Percentiles rank a stretch among this genome's conserved stretches.
These are phyloP conservation scores for Trifolium dubium DNA, from an alignment of 306 rosid species.

Conservation along the genomic window DNA sequence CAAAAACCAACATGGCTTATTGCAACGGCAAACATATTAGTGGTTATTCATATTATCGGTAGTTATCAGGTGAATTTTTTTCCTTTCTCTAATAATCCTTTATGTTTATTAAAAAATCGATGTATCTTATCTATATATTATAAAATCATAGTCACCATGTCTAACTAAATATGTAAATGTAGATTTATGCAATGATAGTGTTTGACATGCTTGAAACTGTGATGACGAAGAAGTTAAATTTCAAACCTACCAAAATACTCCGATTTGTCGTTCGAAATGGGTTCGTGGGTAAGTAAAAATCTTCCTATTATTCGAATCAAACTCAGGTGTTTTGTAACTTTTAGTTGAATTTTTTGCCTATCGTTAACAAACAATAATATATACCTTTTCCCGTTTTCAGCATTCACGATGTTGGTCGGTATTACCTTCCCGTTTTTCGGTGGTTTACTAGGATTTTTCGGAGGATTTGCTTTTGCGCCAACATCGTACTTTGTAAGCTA, in stretches of 20 bases:
- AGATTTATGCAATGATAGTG: background rate
- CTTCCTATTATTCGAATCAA: no score
- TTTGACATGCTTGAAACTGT: conserved; percentile 1
- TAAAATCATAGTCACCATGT: no score
- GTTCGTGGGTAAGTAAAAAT: background rate
- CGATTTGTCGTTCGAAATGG: background rate
- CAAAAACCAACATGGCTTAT: conserved; percentile 80
- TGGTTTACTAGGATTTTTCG: conserved; percentile 76
- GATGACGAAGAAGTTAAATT: background rate
- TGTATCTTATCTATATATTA: no score
- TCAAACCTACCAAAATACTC: background rate
- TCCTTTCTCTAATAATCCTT: no score
- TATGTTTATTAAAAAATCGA: no score
- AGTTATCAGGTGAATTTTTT: conserved; percentile 79
- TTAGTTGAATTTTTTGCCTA: no score
- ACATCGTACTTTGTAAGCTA: conserved; percentile 83
- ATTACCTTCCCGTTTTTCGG: conserved; percentile 89
- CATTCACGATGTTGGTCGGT: conserved; percentile 72
- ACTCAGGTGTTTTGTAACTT: no score
- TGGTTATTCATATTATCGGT: conserved; percentile 92
- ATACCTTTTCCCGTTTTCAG: conserved; percentile 43
- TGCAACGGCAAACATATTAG: conserved; percentile 82
- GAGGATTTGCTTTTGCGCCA: conserved; percentile 95
- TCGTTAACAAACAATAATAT: no score
- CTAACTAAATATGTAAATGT: background rate